Evolutionary conservation across 2,329 filamentous ascomycete species (phyloP).

Genomic region (Penicillium olsonii): DNA sequence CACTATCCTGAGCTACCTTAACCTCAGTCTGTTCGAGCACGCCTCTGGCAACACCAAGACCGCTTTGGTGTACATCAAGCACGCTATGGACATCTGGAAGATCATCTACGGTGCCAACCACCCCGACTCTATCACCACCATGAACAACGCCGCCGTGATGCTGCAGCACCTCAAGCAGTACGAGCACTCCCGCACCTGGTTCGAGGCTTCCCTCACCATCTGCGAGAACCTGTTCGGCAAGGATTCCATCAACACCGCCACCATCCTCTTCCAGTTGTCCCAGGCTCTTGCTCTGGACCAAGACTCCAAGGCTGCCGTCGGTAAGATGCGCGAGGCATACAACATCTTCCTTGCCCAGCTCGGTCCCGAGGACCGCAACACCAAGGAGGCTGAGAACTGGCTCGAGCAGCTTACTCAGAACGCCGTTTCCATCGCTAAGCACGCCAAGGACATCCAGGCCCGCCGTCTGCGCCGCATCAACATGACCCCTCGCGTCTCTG

Average conservation of each 20-base stretch:
- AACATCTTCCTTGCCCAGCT: conserved; percentile 90
- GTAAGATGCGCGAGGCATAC: conserved; percentile 93
- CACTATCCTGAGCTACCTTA: conserved; percentile 92
- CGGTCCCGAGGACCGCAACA: conserved; percentile 90
- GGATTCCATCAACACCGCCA: conserved; percentile 88
- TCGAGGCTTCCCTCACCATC: conserved; percentile 85
- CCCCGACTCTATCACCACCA: conserved; percentile 95
- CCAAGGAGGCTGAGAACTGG: conserved; percentile 96
- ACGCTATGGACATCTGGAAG: conserved; percentile 95
- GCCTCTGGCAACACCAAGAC: conserved; percentile 84
- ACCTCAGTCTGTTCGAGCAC: conserved; percentile 91
- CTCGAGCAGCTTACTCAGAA: conserved; percentile 94
- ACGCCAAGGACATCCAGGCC: conserved; percentile 81
- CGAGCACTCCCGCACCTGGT: conserved; percentile 93
- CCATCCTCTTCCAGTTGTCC: conserved; percentile 93
- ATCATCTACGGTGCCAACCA: conserved; percentile 92
- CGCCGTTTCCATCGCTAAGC: conserved; percentile 90
- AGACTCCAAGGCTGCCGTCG: conserved; percentile 87
- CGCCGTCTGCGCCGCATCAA: conserved; percentile 71
- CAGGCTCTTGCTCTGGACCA: conserved; percentile 95
- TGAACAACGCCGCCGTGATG: conserved; percentile 99
- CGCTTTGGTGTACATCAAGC: conserved; percentile 85
- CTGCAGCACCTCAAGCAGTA: conserved; percentile 93
- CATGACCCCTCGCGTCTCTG: conserved; percentile 62
- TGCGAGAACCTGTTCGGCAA: conserved; percentile 89